A percentile compares a stretch with the other conserved stretches of the same genome.
These are phyloP conservation scores for Perkinsus chesapeaki DNA, from an alignment of 169 alveolate genomes.

Conservation along the genomic window DNA sequence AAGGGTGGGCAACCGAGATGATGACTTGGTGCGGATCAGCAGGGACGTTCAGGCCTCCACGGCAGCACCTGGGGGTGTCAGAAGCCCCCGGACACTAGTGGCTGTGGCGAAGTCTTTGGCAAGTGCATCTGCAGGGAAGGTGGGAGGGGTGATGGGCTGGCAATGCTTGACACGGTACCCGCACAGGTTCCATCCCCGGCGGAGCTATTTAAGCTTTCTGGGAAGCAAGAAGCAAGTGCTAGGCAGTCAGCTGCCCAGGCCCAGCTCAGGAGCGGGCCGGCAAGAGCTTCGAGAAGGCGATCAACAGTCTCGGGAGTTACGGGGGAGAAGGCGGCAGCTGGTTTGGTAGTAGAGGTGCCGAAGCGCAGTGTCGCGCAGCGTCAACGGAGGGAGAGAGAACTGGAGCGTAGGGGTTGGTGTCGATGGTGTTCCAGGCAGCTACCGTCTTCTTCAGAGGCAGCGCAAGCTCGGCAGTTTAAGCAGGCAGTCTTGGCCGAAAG, in stretches of 20 bases:
- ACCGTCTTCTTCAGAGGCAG: neutral
- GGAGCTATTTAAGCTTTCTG: neutral
- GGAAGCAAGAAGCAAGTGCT: neutral
- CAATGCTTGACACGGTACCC: neutral
- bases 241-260: neutral
- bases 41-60: neutral
- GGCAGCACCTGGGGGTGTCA: neutral
- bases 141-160: neutral
- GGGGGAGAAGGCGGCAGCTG: neutral
- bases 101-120: neutral
- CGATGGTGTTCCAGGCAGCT: neutral
- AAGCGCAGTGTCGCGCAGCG: neutral
- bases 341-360: neutral
- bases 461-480: neutral
- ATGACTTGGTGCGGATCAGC: neutral
- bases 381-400: neutral
- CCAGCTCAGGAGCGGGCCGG: neutral
- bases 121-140: neutral
- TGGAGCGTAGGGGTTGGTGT: neutral
- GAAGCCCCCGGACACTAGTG: neutral
- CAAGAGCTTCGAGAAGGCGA: neutral
- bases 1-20: neutral
- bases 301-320: neutral
- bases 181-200: neutral
- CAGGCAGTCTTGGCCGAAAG: neutral